Evolutionary conservation across 2,329 filamentous ascomycete species (phyloP), one percentile per base, ranked within the genome.

Genomic region (Aspergillus nomiae): DNA sequence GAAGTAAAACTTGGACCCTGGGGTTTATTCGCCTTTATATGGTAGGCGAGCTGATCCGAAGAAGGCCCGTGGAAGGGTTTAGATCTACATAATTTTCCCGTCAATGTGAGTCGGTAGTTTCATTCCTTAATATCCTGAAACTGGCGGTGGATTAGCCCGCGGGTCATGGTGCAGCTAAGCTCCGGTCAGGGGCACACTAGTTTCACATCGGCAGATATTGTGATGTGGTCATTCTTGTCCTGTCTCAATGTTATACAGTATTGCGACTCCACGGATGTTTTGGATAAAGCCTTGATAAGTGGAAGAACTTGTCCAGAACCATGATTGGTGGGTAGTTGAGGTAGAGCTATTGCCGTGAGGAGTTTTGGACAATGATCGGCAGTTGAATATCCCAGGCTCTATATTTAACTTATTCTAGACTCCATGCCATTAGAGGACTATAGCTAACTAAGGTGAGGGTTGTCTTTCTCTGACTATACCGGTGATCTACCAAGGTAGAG

Each of bases 141-240:
- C 12, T 32, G 32, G 21, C 36, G 51, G 51, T 55, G 51, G 32
- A 55, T 36, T 55, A 38, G 16, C 24, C 34, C 51, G 32, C 32
- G n/a, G 32, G 48, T 19, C 34, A 34, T 55, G 51, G 32, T 55
- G 51, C 51, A 38, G 51, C 34, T 55, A 55, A 55, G 51, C 51
- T 38, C 32, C 51, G 51, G 51, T 55, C 51, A 55, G 51, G 51
- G 51, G 51, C 51, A 19, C 51, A 55, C 51, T 55, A 55, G 51
- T 55, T 55, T 38, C 51, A 55, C n/a, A 38, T 38, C 32, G 32
- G 51, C 11, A 55, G 32, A 38, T 38, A 4, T 36, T 38, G 21
- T 41, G 19, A 5, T 34, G 28, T 21, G 48, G 48, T 14, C 12
- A 32, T n/a, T 51, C 28, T 12, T 51, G 28, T 14, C 28, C 30